A percentile compares a stretch with the other conserved stretches of the same genome.
These are phyloP conservation scores for Lepidium sativum DNA, from an alignment of 345 rosid species.

Conservation along the genomic window DNA sequence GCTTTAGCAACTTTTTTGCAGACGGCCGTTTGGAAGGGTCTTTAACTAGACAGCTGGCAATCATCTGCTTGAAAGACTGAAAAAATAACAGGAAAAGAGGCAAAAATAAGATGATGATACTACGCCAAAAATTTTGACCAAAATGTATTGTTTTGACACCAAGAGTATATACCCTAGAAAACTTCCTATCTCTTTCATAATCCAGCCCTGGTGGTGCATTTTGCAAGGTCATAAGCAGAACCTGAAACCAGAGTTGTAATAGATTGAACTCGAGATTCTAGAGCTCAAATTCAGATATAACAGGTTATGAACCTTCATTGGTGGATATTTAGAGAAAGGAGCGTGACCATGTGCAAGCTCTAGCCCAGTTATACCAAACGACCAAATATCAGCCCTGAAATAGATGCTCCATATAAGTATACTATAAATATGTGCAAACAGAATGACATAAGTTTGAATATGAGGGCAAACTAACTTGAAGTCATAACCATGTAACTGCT, in stretches of 20 bases:
- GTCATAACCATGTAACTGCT: conserved; percentile 96
- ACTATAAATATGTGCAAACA: not conserved
- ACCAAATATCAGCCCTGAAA: conserved; percentile 97
- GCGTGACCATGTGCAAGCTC: conserved; percentile 99
- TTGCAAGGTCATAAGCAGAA: conserved; percentile 98
- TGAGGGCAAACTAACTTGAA: conserved; percentile 55
- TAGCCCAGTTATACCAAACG: conserved; percentile 96
- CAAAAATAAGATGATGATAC: not conserved
- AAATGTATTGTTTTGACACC: not conserved
- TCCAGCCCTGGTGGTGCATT: conserved; percentile 98
- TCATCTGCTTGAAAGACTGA: conserved; percentile 99
- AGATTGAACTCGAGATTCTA: conserved; percentile 14
- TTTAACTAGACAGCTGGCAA: conserved; percentile 95
- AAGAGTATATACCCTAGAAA: conserved; percentile 62
- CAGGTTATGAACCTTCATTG: conserved; percentile 70
- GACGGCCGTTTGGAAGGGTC: conserved; percentile 96
- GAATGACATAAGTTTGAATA: not conserved
- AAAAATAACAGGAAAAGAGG: conserved; percentile 18
- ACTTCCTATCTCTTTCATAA: conserved; percentile 91
- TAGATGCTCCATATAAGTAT: conserved; percentile 26
- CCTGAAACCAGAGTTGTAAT: conserved; percentile 41
- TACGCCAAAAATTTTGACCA: not conserved
- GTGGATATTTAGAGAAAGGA: conserved; percentile 98
- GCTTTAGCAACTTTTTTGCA: conserved; percentile 69
- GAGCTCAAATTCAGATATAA: not conserved